Evolutionary conservation across 2,329 filamentous ascomycete genomes (phyloP).

Genomic region (Calonectria ilicicola): DNA sequence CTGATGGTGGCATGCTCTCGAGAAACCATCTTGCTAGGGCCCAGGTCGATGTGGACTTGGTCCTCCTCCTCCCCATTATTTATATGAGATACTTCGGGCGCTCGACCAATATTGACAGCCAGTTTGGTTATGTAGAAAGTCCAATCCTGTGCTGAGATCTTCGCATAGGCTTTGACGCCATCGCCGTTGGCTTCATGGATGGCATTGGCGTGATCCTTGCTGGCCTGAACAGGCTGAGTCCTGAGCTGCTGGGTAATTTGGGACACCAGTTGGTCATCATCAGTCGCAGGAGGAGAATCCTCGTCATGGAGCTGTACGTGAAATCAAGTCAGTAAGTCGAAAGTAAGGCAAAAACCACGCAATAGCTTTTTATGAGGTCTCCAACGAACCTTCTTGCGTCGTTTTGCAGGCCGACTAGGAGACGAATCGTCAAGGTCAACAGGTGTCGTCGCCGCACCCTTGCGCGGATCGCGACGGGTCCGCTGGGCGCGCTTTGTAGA

Average conservation of each 20-base stretch:
- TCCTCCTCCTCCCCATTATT: slow-evolving; percentile 58
- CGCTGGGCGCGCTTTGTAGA: slow-evolving; percentile 53
- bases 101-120: slow-evolving; percentile 81
- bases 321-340: slow-evolving; percentile 27
- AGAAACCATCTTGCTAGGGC: slow-evolving; percentile 85
- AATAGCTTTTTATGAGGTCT: neutral
- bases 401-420: slow-evolving; percentile 72
- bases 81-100: slow-evolving; percentile 62
- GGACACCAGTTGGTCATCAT: slow-evolving; percentile 68
- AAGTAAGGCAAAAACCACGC: slow-evolving; percentile 8
- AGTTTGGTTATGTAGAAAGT: slow-evolving; percentile 85
- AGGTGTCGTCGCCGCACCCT: slow-evolving; percentile 48
- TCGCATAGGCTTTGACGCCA: slow-evolving; percentile 81
- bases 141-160: slow-evolving; percentile 85
- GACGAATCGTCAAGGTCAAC: slow-evolving; percentile 65
- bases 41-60: slow-evolving; percentile 86
- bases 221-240: slow-evolving; percentile 66
- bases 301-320: slow-evolving; percentile 51
- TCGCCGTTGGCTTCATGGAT: slow-evolving; percentile 72
- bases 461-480: slow-evolving; percentile 53
- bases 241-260: slow-evolving; percentile 67
- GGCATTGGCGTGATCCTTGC: slow-evolving; percentile 72
- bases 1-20: slow-evolving; percentile 81
- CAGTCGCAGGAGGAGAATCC: slow-evolving; percentile 54
- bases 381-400: slow-evolving; percentile 68